phyloP scores from a whole-genome alignment of 306 rosid genomes.

The Castanospermum australe region DNA sequence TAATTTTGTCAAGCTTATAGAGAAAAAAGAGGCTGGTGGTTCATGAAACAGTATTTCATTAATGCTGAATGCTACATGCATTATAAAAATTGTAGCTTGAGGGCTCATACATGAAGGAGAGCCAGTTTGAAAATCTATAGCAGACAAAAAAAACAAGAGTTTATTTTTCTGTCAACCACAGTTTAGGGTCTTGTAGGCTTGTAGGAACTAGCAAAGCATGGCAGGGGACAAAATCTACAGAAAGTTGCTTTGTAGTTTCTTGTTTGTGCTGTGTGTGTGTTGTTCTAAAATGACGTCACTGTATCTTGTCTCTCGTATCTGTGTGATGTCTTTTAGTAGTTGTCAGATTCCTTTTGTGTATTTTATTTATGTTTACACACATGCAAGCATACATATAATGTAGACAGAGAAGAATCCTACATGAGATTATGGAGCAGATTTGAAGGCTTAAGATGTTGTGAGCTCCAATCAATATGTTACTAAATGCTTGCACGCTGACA shows the following conservation, averaged over 20 bases:
- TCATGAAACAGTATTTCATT: slow-evolving; percentile 16
- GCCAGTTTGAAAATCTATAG: background rate
- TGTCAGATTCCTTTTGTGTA: background rate
- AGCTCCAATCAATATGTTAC: background rate
- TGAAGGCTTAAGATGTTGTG: background rate
- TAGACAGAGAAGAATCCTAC: background rate
- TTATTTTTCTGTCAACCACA: background rate
- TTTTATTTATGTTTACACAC: background rate
- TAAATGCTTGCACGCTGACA: background rate
- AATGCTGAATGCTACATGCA: background rate
- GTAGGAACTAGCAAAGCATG: background rate
- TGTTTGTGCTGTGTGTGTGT: background rate
- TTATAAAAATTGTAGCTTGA: background rate
- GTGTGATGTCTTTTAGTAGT: background rate
- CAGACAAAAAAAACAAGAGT: background rate
- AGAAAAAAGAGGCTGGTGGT: slow-evolving; percentile 51
- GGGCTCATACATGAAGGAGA: background rate
- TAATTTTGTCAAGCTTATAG: slow-evolving; percentile 68
- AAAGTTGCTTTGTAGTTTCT: background rate
- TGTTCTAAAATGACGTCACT: background rate
- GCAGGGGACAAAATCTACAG: background rate
- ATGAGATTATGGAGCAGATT: background rate
- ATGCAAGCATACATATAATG: background rate
- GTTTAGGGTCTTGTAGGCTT: background rate
- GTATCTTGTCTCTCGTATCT: background rate